phyloP scores from a whole-genome alignment of 2,329 filamentous ascomycete species.

The Clathrospora elynae region DNA sequence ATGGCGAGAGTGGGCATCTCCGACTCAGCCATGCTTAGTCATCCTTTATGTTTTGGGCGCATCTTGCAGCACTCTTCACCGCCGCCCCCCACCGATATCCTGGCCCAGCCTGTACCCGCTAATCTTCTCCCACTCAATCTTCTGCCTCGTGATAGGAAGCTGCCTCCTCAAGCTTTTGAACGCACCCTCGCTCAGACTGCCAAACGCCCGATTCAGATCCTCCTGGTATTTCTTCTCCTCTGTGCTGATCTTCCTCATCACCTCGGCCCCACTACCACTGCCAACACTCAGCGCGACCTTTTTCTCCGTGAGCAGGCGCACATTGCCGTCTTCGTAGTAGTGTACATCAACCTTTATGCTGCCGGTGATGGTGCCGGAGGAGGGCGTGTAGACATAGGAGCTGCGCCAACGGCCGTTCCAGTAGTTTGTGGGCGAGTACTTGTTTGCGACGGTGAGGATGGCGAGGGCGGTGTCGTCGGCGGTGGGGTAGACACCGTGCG shows the following conservation, averaged over 20 bases:
- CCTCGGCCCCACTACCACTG: conserved; percentile 65
- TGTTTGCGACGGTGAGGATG: conserved; percentile 87
- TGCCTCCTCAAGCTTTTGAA: conserved; percentile 94
- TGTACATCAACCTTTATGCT: conserved; percentile 93
- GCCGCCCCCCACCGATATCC: conserved; percentile 57
- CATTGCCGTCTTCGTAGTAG: conserved; percentile 99
- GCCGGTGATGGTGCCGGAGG: conserved; percentile 70
- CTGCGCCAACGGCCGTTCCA: conserved; percentile 99
- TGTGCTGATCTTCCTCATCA: conserved; percentile 76
- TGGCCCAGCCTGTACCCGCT: conserved; percentile 75
- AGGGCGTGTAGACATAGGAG: conserved; percentile 77
- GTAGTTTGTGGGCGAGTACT: conserved; percentile 97
- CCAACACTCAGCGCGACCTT: conserved; percentile 66
- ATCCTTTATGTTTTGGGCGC: no score
- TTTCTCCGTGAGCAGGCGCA: conserved; percentile 89
- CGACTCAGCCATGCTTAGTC: no score
- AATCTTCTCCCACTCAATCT: conserved; percentile 99
- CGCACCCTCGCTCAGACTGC: conserved; percentile 84
- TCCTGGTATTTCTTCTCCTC: conserved; percentile 94
- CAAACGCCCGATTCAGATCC: conserved; percentile 90
- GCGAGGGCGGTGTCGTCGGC: conserved; percentile 77
- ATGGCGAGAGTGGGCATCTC: no score
- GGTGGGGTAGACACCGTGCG: conserved; percentile 81
- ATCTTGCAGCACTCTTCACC: no score
- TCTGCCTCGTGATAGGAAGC: conserved; percentile 93